phyloP scores from a whole-genome alignment of 176 grass and related monocot genomes.

The Cocos nucifera region DNA sequence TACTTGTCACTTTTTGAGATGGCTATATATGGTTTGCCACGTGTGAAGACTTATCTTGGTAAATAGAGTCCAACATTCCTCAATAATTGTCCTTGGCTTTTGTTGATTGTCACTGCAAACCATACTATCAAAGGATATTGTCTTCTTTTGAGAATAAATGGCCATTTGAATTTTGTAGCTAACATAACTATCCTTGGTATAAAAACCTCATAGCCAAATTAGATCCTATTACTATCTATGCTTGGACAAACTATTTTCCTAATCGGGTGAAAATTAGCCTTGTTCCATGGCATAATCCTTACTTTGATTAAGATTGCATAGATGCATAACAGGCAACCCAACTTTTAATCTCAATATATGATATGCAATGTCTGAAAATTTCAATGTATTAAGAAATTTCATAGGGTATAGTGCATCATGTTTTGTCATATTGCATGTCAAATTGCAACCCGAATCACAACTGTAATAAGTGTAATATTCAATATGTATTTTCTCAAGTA shows the following conservation, averaged over 20 bases:
- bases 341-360: neutral
- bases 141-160: neutral
- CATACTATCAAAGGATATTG: conserved; percentile 3
- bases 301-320: neutral
- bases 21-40: conserved; percentile 16
- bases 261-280: neutral
- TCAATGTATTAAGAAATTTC: conserved; percentile 5
- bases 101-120: too few species aligned
- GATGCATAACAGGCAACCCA: neutral
- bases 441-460: neutral
- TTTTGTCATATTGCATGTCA: neutral
- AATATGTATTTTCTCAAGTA: neutral
- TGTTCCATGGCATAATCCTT: neutral
- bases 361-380: neutral
- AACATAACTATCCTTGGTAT: conserved; percentile 4
- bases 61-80: conserved; percentile 9
- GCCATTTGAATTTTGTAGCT: neutral
- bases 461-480: neutral
- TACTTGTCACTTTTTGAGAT: neutral
- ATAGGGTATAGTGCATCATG: neutral
- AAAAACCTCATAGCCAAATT: neutral
- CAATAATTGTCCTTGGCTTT: too few species aligned
- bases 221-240: neutral
- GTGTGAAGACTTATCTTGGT: neutral
- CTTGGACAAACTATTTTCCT: neutral